Conservation (phyloP, 176 grass and related monocot species). For the Juncus inflexus region DNA sequence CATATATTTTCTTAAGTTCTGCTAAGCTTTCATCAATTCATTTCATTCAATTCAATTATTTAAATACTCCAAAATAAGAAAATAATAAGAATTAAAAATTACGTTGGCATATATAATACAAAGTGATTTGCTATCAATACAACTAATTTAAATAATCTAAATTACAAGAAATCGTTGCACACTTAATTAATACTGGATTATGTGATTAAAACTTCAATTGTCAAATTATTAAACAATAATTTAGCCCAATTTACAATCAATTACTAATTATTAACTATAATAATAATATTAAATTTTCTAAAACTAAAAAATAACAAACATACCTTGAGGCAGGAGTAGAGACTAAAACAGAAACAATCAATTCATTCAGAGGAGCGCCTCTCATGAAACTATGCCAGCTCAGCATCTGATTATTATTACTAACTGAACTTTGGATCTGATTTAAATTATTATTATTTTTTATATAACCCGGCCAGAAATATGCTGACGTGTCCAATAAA, state of each 20-base stretch:
- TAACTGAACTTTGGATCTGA: slow-evolving; percentile 49
- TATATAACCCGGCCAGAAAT: slow-evolving; percentile 86
- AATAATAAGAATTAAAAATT: too few species aligned
- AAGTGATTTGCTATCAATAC: too few species aligned
- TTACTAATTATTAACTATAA: slow-evolving; percentile 7
- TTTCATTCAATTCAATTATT: too few species aligned
- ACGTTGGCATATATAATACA: too few species aligned
- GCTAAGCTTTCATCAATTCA: slow-evolving; percentile 75
- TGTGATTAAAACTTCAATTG: too few species aligned
- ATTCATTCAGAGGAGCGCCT: slow-evolving; percentile 58
- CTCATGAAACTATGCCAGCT: slow-evolving; percentile 90
- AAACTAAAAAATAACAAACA: slow-evolving; percentile 32
- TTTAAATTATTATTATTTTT: slow-evolving; percentile 37
- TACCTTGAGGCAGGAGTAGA: slow-evolving; percentile 85
- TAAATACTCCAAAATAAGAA: too few species aligned
- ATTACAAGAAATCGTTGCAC: slow-evolving; percentile 51
- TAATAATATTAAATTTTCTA: slow-evolving; percentile 18
- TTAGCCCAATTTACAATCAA: too few species aligned
- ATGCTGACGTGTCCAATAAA: slow-evolving; percentile 84
- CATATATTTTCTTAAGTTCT: slow-evolving; percentile 93
- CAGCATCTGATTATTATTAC: slow-evolving; percentile 68
- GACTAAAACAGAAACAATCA: slow-evolving; percentile 56
- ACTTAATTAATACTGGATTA: slow-evolving; percentile 15
- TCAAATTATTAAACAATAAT: too few species aligned
- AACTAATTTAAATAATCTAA: too few species aligned